These are phyloP conservation scores for Echeveria elegans DNA, from an alignment of 164 flowering plant genomes.

Conservation along the genomic window DNA sequence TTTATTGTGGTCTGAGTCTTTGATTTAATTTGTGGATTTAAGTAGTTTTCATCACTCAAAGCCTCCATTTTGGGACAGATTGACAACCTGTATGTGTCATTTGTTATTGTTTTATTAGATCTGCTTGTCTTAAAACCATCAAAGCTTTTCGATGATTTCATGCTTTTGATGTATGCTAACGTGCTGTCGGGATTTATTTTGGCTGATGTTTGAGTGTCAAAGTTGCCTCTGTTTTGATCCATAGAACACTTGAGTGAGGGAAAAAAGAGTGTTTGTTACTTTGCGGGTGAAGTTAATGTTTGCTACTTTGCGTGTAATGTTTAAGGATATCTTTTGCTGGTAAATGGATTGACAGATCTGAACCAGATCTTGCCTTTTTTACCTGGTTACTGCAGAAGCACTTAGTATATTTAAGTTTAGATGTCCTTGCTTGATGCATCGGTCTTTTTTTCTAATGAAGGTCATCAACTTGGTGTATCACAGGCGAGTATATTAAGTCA, in stretches of 20 bases:
- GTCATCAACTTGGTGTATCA: background rate
- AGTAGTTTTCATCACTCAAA: background rate
- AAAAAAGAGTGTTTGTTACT: background rate
- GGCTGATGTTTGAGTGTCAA: background rate
- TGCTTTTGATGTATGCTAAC: background rate
- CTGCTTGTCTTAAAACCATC: background rate
- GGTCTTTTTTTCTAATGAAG: background rate
- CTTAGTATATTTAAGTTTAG: background rate
- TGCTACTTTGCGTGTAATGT: background rate
- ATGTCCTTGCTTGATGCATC: background rate
- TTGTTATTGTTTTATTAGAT: background rate
- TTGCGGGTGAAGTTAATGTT: background rate
- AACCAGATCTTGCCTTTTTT: background rate
- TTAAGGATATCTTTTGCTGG: background rate
- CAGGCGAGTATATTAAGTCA: conserved; percentile 10
- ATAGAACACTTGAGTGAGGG: no score
- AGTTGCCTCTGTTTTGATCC: no score
- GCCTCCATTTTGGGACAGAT: background rate
- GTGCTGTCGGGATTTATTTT: no score
- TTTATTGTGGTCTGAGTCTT: background rate
- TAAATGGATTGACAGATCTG: background rate
- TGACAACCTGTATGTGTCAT: background rate
- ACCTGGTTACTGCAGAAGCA: background rate
- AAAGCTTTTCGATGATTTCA: background rate
- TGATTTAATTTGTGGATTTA: background rate